phyloP scores from a whole-genome alignment of 805 yeast genomes.

The Ogataea pini region DNA sequence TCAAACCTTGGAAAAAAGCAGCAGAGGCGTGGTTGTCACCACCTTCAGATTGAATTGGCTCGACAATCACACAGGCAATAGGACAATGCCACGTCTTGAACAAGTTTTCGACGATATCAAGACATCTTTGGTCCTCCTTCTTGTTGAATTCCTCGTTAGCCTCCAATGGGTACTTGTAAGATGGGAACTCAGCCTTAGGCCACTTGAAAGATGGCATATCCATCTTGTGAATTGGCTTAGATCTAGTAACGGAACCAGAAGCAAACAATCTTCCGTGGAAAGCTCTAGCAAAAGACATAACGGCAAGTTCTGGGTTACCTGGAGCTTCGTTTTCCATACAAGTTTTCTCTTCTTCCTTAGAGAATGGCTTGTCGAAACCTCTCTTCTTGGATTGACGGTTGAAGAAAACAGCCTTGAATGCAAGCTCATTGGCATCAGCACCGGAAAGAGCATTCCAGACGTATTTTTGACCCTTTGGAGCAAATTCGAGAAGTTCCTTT shows the following conservation, averaged over 20 bases:
- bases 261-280: slow-evolving; percentile 97
- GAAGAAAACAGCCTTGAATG: slow-evolving; percentile 86
- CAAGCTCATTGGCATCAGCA: slow-evolving; percentile 86
- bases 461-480: slow-evolving; percentile 74
- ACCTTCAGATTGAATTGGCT: slow-evolving; percentile 91
- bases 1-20: slow-evolving; percentile 77
- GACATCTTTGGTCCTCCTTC: slow-evolving; percentile 79
- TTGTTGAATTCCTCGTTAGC: slow-evolving; percentile 82
- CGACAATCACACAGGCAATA: slow-evolving; percentile 85
- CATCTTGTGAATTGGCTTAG: slow-evolving; percentile 92
- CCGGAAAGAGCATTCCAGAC: slow-evolving; percentile 84
- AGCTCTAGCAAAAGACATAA: slow-evolving; percentile 81
- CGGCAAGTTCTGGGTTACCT: slow-evolving; percentile 85
- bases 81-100: slow-evolving; percentile 70
- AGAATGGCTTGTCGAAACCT: slow-evolving; percentile 59
- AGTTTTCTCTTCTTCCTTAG: slow-evolving; percentile 66
- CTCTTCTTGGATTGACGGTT: slow-evolving; percentile 72
- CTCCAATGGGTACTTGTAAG: slow-evolving; percentile 69
- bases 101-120: slow-evolving; percentile 70
- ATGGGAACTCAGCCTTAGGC: slow-evolving; percentile 94
- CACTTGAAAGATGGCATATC: slow-evolving; percentile 92
- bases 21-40: slow-evolving; percentile 87
- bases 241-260: slow-evolving; percentile 85
- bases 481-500: slow-evolving; percentile 65
- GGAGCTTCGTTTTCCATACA: slow-evolving; percentile 85